Evolutionary conservation across 2,329 filamentous ascomycete species (phyloP), one percentile per base, ranked within the genome.

Genomic region (Curvularia hawaiiensis): DNA sequence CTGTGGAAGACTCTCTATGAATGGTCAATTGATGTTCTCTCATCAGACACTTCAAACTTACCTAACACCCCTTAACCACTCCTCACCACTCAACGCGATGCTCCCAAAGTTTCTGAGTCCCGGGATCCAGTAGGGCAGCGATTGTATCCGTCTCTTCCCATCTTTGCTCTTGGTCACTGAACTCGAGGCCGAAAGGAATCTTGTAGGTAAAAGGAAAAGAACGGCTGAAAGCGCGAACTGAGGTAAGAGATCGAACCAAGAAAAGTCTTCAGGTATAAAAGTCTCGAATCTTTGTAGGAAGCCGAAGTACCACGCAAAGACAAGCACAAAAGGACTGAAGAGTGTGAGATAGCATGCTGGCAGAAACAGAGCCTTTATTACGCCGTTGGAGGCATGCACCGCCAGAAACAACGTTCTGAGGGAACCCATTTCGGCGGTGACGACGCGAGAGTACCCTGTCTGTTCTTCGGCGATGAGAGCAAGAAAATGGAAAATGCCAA

Each of bases 91-190:
- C 65, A 80, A 77, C 20, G 79, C 71, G 62, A 80, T 75, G 62
- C 85, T 82, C 20, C 82, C 64, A 7, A 80, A 77, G 75, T 88
- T 84, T 39, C 84, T 83, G 9, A 88, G 35, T 50, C 82, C 77
- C 1, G 86, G 85, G 8, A 88, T 70, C 83, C 84, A 88, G 71
- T 88, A 88, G 28, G 84, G 84, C 22, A 82, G 62, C 54, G 79
- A 71, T 69, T 81, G 81, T 58, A 84, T 78, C 52, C 73, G 74
- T 62, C 68, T 71, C 70, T 67, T 69, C 68, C 69, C 71, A 67
- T 74, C 52, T 56, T 69, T 64, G 24, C 51, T 62, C 31, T 53
- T 63, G 14, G 26, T 38, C 22, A 50, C 56, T 57, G 51, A 49
- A 43, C 56, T 58, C 4, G 59, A 54, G 30, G 63, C 67, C 16